Base-by-base conservation (phyloP, 306 rosid species). In the Gastrolobium villosum region DNA sequence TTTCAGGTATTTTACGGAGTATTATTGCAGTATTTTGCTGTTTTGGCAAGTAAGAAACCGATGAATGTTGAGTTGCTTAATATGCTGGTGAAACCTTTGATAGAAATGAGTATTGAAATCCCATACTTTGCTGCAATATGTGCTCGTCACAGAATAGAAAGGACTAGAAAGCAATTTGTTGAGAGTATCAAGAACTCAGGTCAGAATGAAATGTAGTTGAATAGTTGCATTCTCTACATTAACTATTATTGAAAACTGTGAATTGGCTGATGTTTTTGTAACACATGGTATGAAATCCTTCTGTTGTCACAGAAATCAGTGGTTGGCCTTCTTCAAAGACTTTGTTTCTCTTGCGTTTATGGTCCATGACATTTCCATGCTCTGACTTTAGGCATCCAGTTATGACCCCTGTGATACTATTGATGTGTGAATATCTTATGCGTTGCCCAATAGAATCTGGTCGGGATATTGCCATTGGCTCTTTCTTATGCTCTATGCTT, bases 61-160 rank as follows among this genome's bases (percentile, higher is more conserved):
- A 75, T 95, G 76, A 91, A 91, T 63, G 77, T 86, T 55, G 94
- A 90, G 76, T 86, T 93, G 61, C 77, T 89, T 59, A 87, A 91
- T 81, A 77, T 87, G 77, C 81, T 93, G 81, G 91, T 89, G 82
- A 93, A 93, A 81, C 93, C 99, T 13, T 83, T 95, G 89, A 87
- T 88, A 82, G 98, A 95, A 74, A 92, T 93, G 89, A 95, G 99
- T 79, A 79, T 36, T 74, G 98, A 95, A 87, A 88, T 86, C 66
- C 99, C 99, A 10, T 93, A 87, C 77, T 95, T 91, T 34, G 97
- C 99, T 85, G 90, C 99, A 72, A 87, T 91, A 69, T 95, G 99
- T 90, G 98, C 99, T 84, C 97, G 98, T 68, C 90, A 86, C 73
- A 88, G 99, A 80, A 85, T 93, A 70, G 86, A 88, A 68, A 89